Percentiles rank a stretch among this genome's conserved stretches.
phyloP scores from a whole-genome alignment of 2,329 filamentous ascomycete species.

The Triangularia verruculosa region DNA sequence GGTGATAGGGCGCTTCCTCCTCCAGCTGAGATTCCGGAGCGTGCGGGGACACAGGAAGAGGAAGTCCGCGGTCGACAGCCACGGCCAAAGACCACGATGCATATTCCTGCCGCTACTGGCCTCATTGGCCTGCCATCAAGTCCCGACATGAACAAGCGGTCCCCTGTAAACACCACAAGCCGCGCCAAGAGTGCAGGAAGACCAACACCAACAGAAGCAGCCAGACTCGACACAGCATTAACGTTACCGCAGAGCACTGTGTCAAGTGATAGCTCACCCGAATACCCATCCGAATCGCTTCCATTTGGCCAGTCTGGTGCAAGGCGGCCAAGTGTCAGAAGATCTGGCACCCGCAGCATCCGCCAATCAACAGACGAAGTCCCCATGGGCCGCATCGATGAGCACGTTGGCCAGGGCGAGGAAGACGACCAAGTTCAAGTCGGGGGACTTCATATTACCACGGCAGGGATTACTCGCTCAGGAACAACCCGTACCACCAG shows the following conservation, averaged over 20 bases:
- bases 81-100: conserved; percentile 1
- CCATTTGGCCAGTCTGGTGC: conserved; percentile 7
- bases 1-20: conserved; percentile 13
- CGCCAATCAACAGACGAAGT: conserved; percentile 20
- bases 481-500: background rate
- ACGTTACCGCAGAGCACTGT: background rate
- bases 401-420: conserved; percentile 15
- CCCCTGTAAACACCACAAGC: no score
- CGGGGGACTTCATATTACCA: background rate
- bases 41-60: background rate
- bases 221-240: background rate
- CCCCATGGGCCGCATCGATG: conserved; percentile 23
- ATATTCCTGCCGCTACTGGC: background rate
- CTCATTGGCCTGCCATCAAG: conserved; percentile 20
- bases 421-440: conserved; percentile 5
- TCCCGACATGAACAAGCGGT: conserved; percentile 22
- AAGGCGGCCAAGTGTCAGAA: conserved; percentile 1
- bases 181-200: conserved; percentile 10
- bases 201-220: background rate
- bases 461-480: background rate
- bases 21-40: background rate
- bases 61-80: background rate
- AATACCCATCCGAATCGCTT: conserved; percentile 15
- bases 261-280: conserved; percentile 20
- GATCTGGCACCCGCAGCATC: conserved; percentile 8